phyloP scores from a whole-genome alignment of 257 asterid species.

The Paulownia fortunei region DNA sequence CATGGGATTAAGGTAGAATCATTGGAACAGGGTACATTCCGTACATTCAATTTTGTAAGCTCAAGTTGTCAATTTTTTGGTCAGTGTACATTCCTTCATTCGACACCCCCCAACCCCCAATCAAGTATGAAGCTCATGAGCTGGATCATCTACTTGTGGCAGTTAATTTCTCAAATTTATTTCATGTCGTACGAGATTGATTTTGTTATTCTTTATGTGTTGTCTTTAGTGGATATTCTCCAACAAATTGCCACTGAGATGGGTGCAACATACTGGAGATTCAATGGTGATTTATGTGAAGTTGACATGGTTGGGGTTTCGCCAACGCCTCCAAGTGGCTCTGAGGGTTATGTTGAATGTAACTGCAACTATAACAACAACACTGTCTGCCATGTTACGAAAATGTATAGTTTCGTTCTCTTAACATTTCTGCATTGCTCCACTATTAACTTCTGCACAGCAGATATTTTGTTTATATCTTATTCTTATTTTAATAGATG shows the following conservation, averaged over 20 bases:
- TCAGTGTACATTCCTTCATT: too few species aligned
- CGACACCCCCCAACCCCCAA: too few species aligned
- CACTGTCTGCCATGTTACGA: conserved; percentile 60
- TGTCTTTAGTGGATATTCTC: conserved; percentile 65
- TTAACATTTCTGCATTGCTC: neutral
- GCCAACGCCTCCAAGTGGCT: conserved; percentile 43
- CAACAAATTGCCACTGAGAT: conserved; percentile 65
- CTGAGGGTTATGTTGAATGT: conserved; percentile 64
- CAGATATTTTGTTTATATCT: neutral
- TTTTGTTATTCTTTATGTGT: conserved; percentile 2
- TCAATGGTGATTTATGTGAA: conserved; percentile 62
- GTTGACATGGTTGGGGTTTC: conserved; percentile 61
- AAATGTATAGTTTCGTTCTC: conserved; percentile 51
- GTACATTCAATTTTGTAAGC: too few species aligned
- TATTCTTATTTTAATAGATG: neutral
- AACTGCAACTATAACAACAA: conserved; percentile 49
- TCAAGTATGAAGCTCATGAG: too few species aligned
- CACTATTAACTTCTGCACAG: too few species aligned
- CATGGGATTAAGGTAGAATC: neutral
- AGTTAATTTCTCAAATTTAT: neutral
- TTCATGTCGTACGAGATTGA: neutral
- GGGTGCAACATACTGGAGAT: conserved; percentile 84
- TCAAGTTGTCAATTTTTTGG: too few species aligned
- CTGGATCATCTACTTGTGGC: too few species aligned
- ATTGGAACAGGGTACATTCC: too few species aligned